Conservation (phyloP, 495 filamentous ascomycete genomes). For the Talaromyces adpressus region DNA sequence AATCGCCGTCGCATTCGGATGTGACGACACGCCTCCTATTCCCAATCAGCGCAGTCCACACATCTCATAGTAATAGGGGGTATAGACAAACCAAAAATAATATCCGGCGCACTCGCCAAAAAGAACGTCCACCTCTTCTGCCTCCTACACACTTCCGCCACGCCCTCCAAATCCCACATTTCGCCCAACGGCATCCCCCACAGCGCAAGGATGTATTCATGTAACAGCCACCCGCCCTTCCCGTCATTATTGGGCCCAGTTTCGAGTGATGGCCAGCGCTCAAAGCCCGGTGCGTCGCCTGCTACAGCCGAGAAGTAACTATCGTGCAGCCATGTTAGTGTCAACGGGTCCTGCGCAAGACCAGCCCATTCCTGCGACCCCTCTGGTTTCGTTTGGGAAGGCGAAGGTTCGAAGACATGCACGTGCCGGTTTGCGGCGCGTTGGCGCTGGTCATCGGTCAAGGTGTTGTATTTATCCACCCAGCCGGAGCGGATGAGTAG, state of each 20-base stretch:
- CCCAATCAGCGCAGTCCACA: neutral
- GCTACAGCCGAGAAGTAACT: conserved; percentile 58
- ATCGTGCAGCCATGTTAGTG: conserved; percentile 60
- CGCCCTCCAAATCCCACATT: conserved; percentile 51
- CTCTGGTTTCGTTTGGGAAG: neutral
- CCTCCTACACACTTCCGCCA: conserved; percentile 40
- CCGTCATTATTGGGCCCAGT: neutral
- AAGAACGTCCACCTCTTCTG: conserved; percentile 60
- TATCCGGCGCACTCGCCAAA: conserved; percentile 49
- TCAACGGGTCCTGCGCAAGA: conserved; percentile 46
- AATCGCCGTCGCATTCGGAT: neutral
- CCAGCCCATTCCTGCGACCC: conserved; percentile 39
- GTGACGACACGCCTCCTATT: neutral
- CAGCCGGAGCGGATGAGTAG: conserved; percentile 63
- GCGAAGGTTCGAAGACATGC: neutral
- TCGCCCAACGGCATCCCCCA: conserved; percentile 59
- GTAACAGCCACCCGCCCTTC: conserved; percentile 32
- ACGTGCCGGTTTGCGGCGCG: conserved; percentile 25
- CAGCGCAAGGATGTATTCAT: conserved; percentile 55
- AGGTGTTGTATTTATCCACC: conserved; percentile 32
- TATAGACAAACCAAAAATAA: neutral
- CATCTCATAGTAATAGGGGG: neutral
- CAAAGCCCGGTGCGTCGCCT: conserved; percentile 55
- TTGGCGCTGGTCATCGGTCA: conserved; percentile 30
- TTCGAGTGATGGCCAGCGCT: conserved; percentile 50